A percentile compares a stretch with the other conserved stretches of the same genome.
Evolutionary conservation across 257 asterid species (phyloP).

Genomic region (Solanum rostratum): DNA sequence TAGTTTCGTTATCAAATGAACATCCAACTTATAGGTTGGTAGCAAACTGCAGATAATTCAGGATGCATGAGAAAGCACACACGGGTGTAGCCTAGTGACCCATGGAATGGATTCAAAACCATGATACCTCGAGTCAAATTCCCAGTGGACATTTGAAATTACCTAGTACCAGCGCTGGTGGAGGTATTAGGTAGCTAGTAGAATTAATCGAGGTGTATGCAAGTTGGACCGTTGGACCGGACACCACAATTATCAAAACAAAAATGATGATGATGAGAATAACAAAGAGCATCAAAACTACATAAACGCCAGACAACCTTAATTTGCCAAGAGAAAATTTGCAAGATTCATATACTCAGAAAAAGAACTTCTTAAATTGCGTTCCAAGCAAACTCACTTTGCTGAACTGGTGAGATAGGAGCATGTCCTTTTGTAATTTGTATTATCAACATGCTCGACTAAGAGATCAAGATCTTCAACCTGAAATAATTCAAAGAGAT

Average conservation of each 20-base stretch:
- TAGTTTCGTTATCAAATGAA: neutral
- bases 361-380: neutral
- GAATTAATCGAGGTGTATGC: neutral
- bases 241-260: neutral
- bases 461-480: conserved; percentile 89
- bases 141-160: neutral
- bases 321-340: neutral
- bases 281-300: neutral
- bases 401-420: conserved; percentile 79
- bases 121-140: neutral
- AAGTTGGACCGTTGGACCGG: neutral
- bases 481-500: conserved; percentile 19
- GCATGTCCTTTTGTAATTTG: conserved; percentile 76
- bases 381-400: conserved; percentile 38
- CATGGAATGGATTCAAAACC: neutral
- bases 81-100: neutral
- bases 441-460: conserved; percentile 54
- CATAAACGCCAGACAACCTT: neutral
- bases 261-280: neutral
- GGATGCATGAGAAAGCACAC: neutral
- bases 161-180: neutral
- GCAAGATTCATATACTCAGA: neutral
- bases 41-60: neutral
- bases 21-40: neutral
- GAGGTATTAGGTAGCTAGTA: neutral